Conservation (phyloP, 2,329 filamentous ascomycete genomes). For the Trichoderma cornu-damae region DNA sequence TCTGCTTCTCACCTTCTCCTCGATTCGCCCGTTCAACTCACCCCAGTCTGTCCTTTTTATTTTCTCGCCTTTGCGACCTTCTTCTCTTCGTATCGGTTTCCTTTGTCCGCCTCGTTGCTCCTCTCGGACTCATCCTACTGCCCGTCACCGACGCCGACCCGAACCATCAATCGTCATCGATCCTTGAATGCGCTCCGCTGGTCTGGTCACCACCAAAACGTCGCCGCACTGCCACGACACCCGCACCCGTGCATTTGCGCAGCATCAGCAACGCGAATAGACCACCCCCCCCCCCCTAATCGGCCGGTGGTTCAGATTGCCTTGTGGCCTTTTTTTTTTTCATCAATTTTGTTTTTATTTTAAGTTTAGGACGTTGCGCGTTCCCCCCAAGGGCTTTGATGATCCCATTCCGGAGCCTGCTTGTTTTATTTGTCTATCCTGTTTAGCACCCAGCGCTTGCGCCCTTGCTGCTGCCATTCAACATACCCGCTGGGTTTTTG, state of each 20-base stretch:
- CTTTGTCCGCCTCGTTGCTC: neutral
- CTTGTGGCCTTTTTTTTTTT: neutral
- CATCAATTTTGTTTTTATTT: too few species aligned
- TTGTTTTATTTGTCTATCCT: conserved; percentile 11
- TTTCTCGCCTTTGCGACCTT: neutral
- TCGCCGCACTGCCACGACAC: conserved; percentile 12
- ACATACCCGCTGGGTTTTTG: conserved; percentile 6
- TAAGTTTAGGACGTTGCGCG: neutral
- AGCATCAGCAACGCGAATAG: neutral
- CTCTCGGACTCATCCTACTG: conserved; percentile 1
- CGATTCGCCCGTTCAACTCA: conserved; percentile 9
- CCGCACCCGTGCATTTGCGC: conserved; percentile 7
- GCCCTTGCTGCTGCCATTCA: conserved; percentile 4
- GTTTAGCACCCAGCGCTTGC: conserved; percentile 15
- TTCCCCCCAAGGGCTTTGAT: conserved; percentile 4
- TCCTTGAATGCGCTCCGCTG: conserved; percentile 4
- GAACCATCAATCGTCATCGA: neutral
- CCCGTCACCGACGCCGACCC: conserved; percentile 5
- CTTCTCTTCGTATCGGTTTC: neutral
- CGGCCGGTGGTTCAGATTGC: neutral
- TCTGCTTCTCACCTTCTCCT: conserved; percentile 7
- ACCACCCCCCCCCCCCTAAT: neutral
- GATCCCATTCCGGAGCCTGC: neutral
- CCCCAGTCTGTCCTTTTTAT: conserved; percentile 9
- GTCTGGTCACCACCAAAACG: conserved; percentile 5